phyloP scores from a whole-genome alignment of 352 stramenopile species.

The Globisporangium barbulae region DNA sequence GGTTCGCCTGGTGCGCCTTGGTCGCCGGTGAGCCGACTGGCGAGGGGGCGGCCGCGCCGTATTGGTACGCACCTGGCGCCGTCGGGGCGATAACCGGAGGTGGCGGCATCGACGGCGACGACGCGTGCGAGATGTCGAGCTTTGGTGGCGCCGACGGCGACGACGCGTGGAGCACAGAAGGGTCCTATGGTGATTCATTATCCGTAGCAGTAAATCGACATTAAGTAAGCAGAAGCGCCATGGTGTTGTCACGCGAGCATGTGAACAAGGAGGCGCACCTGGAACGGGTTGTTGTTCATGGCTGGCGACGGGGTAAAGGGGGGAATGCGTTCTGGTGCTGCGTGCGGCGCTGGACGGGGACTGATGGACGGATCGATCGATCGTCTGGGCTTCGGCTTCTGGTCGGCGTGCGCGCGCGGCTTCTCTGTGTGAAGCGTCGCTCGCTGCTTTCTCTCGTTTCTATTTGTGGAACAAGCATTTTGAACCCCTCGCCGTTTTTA shows the following conservation, averaged over 20 bases:
- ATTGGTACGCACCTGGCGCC: constrained; percentile 28
- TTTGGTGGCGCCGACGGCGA: constrained; percentile 19
- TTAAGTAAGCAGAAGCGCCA: neutral
- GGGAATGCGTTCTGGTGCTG: neutral
- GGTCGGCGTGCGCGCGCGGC: neutral
- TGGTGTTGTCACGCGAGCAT: neutral
- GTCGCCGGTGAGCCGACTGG: constrained; percentile 8
- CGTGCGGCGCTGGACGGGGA: constrained; percentile 3
- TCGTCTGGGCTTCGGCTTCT: neutral
- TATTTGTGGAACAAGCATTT: constrained; percentile 4
- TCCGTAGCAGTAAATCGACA: neutral
- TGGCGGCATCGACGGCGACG: constrained; percentile 34
- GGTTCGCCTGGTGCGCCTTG: constrained; percentile 42
- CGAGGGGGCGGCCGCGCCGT: constrained; percentile 23
- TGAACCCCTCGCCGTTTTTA: neutral
- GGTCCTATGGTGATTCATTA: constrained; percentile 19
- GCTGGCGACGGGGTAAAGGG: neutral
- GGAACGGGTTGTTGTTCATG: constrained; percentile 31
- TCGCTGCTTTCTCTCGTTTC: constrained; percentile 1
- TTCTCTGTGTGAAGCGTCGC: constrained; percentile 10
- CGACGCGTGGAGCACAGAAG: constrained; percentile 37
- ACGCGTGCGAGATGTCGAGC: constrained; percentile 22
- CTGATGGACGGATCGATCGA: neutral
- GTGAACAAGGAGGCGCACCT: constrained; percentile 9
- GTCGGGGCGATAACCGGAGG: constrained; percentile 32